These are phyloP conservation scores for Pisolithus sp. DNA, from an alignment of 768 basidiomycete species.

Conservation along the genomic window DNA sequence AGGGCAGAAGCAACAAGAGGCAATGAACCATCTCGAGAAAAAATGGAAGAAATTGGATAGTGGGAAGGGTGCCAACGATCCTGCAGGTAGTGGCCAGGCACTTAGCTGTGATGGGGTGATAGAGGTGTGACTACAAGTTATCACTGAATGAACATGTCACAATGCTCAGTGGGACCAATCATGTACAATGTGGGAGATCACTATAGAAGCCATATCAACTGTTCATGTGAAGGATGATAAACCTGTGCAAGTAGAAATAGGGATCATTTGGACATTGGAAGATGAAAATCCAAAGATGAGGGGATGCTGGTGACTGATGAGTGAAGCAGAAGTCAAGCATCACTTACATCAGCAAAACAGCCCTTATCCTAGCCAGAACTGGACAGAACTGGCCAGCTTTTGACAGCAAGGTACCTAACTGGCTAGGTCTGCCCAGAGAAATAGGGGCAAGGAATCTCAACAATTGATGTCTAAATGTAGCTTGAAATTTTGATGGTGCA, in stretches of 20 bases:
- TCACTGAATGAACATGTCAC: background rate
- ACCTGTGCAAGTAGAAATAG: conserved; percentile 91
- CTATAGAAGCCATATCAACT: conserved; percentile 89
- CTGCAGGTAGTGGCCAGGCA: conserved; percentile 65
- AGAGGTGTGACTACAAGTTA: conserved; percentile 58
- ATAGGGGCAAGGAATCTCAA: too few relatives aligned
- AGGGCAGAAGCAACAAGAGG: conserved; percentile 96
- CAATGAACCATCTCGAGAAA: conserved; percentile 97
- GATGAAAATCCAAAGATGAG: conserved; percentile 70
- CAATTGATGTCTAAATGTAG: too few relatives aligned
- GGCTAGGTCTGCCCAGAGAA: too few relatives aligned
- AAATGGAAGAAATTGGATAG: conserved; percentile 94
- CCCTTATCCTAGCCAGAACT: too few relatives aligned
- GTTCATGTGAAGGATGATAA: conserved; percentile 97
- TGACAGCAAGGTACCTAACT: too few relatives aligned
- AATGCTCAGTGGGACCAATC: too few relatives aligned
- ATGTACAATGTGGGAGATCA: conserved; percentile 48
- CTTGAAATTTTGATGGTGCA: too few relatives aligned
- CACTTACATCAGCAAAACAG: too few relatives aligned
- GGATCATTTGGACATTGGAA: conserved; percentile 71
- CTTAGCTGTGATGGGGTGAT: conserved; percentile 76
- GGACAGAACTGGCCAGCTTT: too few relatives aligned
- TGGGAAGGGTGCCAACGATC: conserved; percentile 73
- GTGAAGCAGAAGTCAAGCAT: conserved; percentile 68
- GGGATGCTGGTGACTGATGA: conserved; percentile 77